Evolutionary conservation across 2,329 filamentous ascomycete species (phyloP), one percentile per base, ranked within the genome.

Genomic region (Neonectria punicea): DNA sequence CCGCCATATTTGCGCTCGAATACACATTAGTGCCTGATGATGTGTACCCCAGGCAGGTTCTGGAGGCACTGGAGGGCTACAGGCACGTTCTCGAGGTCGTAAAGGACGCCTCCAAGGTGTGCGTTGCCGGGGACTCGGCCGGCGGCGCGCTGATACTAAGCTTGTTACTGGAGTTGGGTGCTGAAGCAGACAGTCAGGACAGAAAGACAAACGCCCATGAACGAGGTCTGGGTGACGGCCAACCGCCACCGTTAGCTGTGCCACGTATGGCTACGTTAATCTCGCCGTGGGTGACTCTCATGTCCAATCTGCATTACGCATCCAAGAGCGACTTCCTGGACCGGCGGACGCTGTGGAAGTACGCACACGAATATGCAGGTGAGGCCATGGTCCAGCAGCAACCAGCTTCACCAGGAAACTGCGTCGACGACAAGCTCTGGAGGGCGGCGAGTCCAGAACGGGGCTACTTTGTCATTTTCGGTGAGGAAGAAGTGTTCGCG

Each of bases 1-100:
- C 93, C 0, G 91, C 92, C 22, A 86, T 96, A 4, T 93, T 96
- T 74, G 89, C 91, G 1, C 82, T 96, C 5, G 92, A 96, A 65
- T 96, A 96, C 76, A 93, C 90, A 0, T 83, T 97, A 1, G 92
- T 94, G 0, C 92, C 92, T 1, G 91, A 94, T 69, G 85, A 86
- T 14, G 85, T 84, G 11, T 95, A 92, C 73, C 93, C 93, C 2
- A 88, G 84, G 2, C 93, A 96, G 77, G 80, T 94, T 11, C 83
- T 91, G 49, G 87, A 97, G 80, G 87, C 89, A 0, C 77, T 92
- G 5, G 84, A 86, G 53, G 93, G 90, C 1, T 96, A 95, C 78
- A 86, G 88, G 67, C 89, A 93, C 72, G 86, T 92, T 8, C 80
- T 93, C 2, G 85, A 85, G 6, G 81, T 86, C 4, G 86, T 86